Evolutionary conservation across 257 asterid species (phyloP).

Genomic region (Agastache rugosa): DNA sequence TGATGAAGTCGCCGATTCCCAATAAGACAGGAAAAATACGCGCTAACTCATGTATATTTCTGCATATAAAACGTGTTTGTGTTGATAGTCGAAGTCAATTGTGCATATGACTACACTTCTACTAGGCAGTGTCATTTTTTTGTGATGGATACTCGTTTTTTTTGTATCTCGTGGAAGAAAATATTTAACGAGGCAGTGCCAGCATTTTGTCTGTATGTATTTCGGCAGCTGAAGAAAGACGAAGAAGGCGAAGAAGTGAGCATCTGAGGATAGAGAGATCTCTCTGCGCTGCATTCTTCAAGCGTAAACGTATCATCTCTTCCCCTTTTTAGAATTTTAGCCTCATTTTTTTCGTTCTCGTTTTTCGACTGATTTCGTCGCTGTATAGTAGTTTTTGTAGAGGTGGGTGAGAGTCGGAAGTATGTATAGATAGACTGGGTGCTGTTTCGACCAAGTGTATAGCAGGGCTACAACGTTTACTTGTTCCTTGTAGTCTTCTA

Average conservation of each 20-base stretch:
- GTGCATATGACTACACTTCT: constrained; percentile 43
- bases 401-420: constrained; percentile 29
- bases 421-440: constrained; percentile 26
- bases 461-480: constrained; percentile 34
- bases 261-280: constrained; percentile 11
- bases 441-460: constrained; percentile 53
- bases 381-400: constrained; percentile 48
- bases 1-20: constrained; percentile 32
- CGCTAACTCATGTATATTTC: constrained; percentile 50
- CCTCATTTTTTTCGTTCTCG: neutral
- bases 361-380: constrained; percentile 16
- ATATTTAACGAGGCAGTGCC: constrained; percentile 34
- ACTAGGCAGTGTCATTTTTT: constrained; percentile 51
- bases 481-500: constrained; percentile 20
- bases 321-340: constrained; percentile 4
- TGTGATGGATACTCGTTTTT: constrained; percentile 46
- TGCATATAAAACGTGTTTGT: constrained; percentile 44
- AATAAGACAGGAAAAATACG: constrained; percentile 31
- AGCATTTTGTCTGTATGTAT: constrained; percentile 35
- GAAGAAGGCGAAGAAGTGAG: constrained; percentile 23
- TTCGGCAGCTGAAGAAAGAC: constrained; percentile 42
- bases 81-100: constrained; percentile 41
- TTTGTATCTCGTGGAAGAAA: constrained; percentile 38
- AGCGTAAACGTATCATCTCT: neutral
- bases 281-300: constrained; percentile 12